Evolutionary conservation across 345 rosid genomes (phyloP), one percentile per base, ranked within the genome.

Genomic region (Erucastrum elatum): DNA sequence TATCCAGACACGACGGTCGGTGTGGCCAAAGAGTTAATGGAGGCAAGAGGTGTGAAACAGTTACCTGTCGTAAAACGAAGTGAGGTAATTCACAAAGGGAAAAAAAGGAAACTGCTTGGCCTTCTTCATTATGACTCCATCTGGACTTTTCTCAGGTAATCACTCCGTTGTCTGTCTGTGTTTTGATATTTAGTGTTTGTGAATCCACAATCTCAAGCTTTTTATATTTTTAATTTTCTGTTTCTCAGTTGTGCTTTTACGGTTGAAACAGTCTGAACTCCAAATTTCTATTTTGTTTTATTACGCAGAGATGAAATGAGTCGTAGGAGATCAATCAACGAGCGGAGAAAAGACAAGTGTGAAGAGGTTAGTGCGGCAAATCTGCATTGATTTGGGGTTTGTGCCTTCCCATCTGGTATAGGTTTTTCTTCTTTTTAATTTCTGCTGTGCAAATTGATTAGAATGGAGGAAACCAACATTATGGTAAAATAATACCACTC

Each of bases 11-110:
- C 34, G 96, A 87, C 87, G 44, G 83, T 94, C 77, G 88, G 89
- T 64, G 87, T 85, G 61, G 97, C 98, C 11, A 95, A 87, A 85
- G 96, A 92, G 80, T 79, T 93, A 68, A 95, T 95, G 98, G 97
- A 95, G 81, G 99, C 99, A 68, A 90, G 87, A 82, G 99, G 93
- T 15, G 84, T 95, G 78, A 95, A 91, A 78, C 97, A 95, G 84
- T 87, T 95, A 80, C 97, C 98, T 0, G 94, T 95, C 53, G 93
- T 95, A 34, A 88, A 84, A 86, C 91, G 76, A 64, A 83, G 84
- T 25, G 84, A 90, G 75, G 90, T 86, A 12, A 80, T 79, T 70
- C 82, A 79, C 58, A 95, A 87, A 78, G 94, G 84, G 46, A 82
- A 89, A 82, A 86, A 84, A 82, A 89, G 87, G 53, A 89, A 86